Conservation (phyloP, 2,329 filamentous ascomycete genomes). For the Xenoacremonium recifei region DNA sequence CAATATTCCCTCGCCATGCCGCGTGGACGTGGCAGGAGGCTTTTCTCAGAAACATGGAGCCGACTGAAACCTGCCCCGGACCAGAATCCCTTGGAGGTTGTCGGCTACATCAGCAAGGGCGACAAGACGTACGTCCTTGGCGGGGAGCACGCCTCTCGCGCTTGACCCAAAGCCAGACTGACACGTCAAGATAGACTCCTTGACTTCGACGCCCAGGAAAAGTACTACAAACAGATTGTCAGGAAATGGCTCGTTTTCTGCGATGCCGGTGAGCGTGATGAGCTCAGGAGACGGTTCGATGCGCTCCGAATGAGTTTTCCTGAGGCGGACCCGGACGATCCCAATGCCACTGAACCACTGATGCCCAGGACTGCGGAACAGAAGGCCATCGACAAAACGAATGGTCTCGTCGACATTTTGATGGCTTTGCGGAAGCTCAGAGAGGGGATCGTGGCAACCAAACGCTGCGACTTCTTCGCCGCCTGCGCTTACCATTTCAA, state of each 20-base stretch:
- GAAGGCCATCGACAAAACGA: conserved; percentile 41
- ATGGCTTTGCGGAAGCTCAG: conserved; percentile 87
- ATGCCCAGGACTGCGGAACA: not conserved
- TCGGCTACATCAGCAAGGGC: conserved; percentile 88
- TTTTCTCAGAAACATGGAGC: conserved; percentile 59
- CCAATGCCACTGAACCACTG: not conserved
- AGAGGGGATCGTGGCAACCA: conserved; percentile 81
- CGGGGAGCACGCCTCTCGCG: no score
- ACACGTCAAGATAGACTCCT: conserved; percentile 52
- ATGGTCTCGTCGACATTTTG: conserved; percentile 71
- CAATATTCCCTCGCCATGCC: no score
- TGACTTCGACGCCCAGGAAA: conserved; percentile 75
- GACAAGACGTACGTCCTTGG: conserved; percentile 75
- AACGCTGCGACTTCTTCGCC: conserved; percentile 76
- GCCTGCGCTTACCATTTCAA: conserved; percentile 91
- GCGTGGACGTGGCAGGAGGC: conserved; percentile 30
- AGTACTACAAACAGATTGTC: conserved; percentile 83
- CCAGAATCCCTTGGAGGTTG: conserved; percentile 73
- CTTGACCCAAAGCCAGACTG: no score
- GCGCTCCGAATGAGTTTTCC: conserved; percentile 45
- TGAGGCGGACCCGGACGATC: not conserved
- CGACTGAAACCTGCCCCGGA: conserved; percentile 69
- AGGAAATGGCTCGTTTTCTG: conserved; percentile 90
- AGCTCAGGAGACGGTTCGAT: conserved; percentile 73
- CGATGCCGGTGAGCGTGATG: conserved; percentile 66